Base-by-base conservation (phyloP, 1,284 basidiomycete genomes). In the Stereum hirsutum region DNA sequence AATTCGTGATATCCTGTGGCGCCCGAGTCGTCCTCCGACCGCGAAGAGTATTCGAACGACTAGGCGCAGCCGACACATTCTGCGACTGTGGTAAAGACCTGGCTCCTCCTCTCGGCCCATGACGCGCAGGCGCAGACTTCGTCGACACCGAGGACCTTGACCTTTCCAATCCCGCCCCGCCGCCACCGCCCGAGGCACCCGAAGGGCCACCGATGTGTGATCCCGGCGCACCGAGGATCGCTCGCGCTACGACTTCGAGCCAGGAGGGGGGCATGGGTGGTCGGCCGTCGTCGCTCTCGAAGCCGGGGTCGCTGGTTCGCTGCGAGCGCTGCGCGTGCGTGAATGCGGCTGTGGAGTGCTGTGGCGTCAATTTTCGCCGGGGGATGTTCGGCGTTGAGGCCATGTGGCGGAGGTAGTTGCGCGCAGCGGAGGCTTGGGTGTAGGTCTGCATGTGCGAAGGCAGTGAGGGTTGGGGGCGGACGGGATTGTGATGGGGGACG, bases 321-420 rank as follows among this genome's bases (percentile, higher is more conserved):
- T 40, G n/a, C n/a, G n/a, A n/a, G 41, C 31, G 50, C 21, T 43
- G 44, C n/a, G n/a, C n/a, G n/a, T n/a, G n/a, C 17, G 26, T n/a
- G 15, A n/a, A 12, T 21, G 42, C 37, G 8, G 31, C 31, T 11
- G 39, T 23, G 6, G 33, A 26, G 26, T 40, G 45, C 25, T 41
- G 45, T 14, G 25, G 21, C 4, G 30, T 28, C 24, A 37, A 31
- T 28, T 38, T 37, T 14, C 41, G 41, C 23, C 49, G 36, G 19
- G 67, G 61, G 41, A 83, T 74, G 49, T 70, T 72, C 15, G 79
- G 75, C 10, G 69, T 67, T 19, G 81, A 84, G 1, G 72, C 72
- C 66, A 85, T 82, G 52, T 83, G 81, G 17, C 81, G 71, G 11
- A 86, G 68, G 52, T 82, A 75, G 6, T 75, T 72, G 8, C 70